Percentiles rank a stretch among this genome's conserved stretches.
Evolutionary conservation across 495 filamentous ascomycete genomes (phyloP).

Genomic region (Aspergillus steynii): DNA sequence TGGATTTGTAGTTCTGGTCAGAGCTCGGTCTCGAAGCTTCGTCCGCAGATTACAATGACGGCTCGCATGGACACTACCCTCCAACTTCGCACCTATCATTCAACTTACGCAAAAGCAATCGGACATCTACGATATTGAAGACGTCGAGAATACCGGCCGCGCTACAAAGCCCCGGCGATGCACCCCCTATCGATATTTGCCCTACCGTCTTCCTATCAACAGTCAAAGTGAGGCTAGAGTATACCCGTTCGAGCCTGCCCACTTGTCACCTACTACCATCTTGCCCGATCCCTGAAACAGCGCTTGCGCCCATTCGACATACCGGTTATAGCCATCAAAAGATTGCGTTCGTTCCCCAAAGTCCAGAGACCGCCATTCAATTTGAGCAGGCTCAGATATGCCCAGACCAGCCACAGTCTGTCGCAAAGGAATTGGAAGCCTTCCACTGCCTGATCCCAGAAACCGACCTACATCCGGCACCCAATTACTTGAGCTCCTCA

Average conservation of each 20-base stretch:
- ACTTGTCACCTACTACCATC: background rate
- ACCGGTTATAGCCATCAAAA: background rate
- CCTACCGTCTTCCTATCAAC: slow-evolving; percentile 21
- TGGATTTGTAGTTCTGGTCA: slow-evolving; percentile 32
- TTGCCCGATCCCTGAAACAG: background rate
- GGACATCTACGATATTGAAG: background rate
- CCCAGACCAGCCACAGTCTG: background rate
- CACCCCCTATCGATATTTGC: slow-evolving; percentile 17
- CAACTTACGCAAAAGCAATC: slow-evolving; percentile 21
- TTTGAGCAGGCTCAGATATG: background rate
- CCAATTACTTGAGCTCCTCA: background rate
- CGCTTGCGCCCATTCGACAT: background rate
- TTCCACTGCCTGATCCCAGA: background rate
- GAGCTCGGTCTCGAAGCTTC: slow-evolving; percentile 32
- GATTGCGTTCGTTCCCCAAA: background rate
- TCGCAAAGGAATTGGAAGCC: background rate
- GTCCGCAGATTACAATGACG: slow-evolving; percentile 21
- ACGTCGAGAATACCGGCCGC: slow-evolving; percentile 19
- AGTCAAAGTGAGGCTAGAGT: slow-evolving; percentile 28
- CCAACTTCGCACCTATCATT: slow-evolving; percentile 23
- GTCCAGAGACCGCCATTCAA: background rate
- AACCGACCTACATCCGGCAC: background rate
- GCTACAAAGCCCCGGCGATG: slow-evolving; percentile 19
- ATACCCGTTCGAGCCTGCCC: background rate
- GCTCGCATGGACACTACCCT: background rate